Evolutionary conservation across 2,329 filamentous ascomycete species (phyloP), one percentile per base, ranked within the genome.

Genomic region (Stagonosporopsis cucurbitacearum): DNA sequence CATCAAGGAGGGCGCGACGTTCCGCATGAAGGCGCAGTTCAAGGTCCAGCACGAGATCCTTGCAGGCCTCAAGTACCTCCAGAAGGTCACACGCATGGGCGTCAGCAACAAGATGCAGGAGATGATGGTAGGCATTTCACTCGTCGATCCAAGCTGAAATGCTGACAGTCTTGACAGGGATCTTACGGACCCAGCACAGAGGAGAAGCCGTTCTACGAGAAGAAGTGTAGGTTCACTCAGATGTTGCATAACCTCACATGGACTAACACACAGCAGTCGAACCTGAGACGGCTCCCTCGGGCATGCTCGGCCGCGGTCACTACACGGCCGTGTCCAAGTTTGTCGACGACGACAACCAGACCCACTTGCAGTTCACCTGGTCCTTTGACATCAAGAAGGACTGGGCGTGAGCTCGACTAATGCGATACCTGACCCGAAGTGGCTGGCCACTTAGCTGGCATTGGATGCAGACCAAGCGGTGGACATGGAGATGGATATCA

Each of bases 21-120:
- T 98, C 82, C 91, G 90, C 78, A 98, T 98, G 91, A 92, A 90
- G 75, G 93, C 90, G 55, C 86, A 86, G 60, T 99, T 98, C 84
- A 90, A 93, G 80, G 95, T 99, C 41, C 92, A 99, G 82, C 92
- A 97, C 77, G 90, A 98, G 79, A 94, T 99, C 65, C 85, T 98
- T 51, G 95, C 91, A 68, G 95, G 95, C 41, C 80, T 99, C 74
- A 96, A 97, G 81, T 99, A 98, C 77, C 86, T 99, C 54, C 95
- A 99, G 80, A 85, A 92, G 36, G 90, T 97, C 60, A 96, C 95
- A 84, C 85, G 93, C 68, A 92, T 92, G 83, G 90, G 91, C 50
- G 84, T 98, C 75, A 86, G 86, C 59, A 91, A 89, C 81, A 99
- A 97, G 86, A 90, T 95, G 72, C 90, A 96, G 69, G 94, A 98